Base-by-base conservation (phyloP, 495 filamentous ascomycete genomes). In the Penicillium parvum region DNA sequence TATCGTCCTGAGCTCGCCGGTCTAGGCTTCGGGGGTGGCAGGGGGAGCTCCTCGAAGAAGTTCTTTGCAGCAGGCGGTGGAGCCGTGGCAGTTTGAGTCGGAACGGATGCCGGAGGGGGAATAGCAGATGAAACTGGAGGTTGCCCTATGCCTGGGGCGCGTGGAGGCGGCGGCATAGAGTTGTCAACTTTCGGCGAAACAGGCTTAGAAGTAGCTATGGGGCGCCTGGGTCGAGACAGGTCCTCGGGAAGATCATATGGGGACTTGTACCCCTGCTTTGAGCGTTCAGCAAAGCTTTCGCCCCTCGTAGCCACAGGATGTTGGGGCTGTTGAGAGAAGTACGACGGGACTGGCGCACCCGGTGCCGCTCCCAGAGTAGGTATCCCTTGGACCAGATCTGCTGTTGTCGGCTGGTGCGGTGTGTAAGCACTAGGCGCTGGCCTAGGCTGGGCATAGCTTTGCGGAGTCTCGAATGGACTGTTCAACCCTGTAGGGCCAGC, bases 241-340 rank as follows among this genome's bases (percentile, higher is more conserved):
- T 95, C 91, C 65, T 94, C 88, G 2, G 92, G 92, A 3, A 98
- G 76, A 63, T 98, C 92, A 52, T 95, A 98, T 3, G 92, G 92
- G 17, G 90, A 96, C 21, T 80, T 76, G 58, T 97, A 98, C 7
- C 91, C 90, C 29, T 89, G 83, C 61, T 94, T 97, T 6, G 86
- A 68, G 49, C 90, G 91, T 56, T 89, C 84, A 4, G 78, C 86
- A 61, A 95, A 98, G 57, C 91, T 96, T 77, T 85, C 50, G 53
- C 74, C 56, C 61, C 64, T 57, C 54, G 54, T 47, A 49, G 70
- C 32, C 40, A 71, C 66, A 54, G 52, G 64, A 43, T 57, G 58
- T 9, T 53, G 40, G 1, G 60, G 49, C 34, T 62, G 53, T 9
- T 68, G 66, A 10, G 69, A 58, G 17, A 73, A 67, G 18, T 74